Conservation (phyloP, 306 rosid genomes). For the Urtica urens region DNA sequence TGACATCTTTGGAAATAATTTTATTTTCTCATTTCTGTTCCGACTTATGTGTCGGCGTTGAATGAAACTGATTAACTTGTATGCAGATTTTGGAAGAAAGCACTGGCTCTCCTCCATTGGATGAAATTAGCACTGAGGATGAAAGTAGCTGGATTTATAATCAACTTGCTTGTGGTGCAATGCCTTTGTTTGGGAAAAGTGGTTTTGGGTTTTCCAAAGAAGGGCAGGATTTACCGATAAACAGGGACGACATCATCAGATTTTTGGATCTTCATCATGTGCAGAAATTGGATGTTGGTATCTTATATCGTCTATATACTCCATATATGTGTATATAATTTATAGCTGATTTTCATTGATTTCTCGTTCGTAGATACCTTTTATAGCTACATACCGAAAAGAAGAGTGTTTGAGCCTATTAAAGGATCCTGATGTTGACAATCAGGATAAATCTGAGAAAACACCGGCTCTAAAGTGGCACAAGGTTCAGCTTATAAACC, state of each 20-base stretch:
- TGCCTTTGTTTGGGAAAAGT: conserved; percentile 55
- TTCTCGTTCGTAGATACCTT: conserved; percentile 54
- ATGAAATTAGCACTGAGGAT: conserved; percentile 50
- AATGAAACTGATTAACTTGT: no score
- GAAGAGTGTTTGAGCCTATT: conserved; percentile 80
- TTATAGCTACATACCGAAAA: conserved; percentile 82
- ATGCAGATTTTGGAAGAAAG: conserved; percentile 70
- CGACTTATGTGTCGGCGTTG: no score
- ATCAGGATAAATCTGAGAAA: conserved; percentile 48
- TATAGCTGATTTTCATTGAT: conserved; percentile 2
- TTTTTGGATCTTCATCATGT: conserved; percentile 83
- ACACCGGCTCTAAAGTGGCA: conserved; percentile 74
- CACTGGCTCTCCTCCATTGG: conserved; percentile 60
- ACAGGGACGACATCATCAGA: conserved; percentile 51
- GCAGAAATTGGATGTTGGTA: conserved; percentile 84
- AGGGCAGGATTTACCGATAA: conserved; percentile 35
- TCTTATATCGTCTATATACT: conserved; percentile 4
- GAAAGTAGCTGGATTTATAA: conserved; percentile 66
- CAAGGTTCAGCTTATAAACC: conserved; percentile 42
- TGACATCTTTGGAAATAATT: conserved; percentile 3
- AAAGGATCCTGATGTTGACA: conserved; percentile 59
- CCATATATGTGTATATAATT: no score
- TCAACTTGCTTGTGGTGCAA: conserved; percentile 46
- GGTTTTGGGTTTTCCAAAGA: conserved; percentile 19
- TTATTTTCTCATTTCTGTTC: conserved; percentile 1